A percentile compares a stretch with the other conserved stretches of the same genome.
Evolutionary conservation across 176 grass and related monocot species (phyloP).

Genomic region (Musa troglodytarum): DNA sequence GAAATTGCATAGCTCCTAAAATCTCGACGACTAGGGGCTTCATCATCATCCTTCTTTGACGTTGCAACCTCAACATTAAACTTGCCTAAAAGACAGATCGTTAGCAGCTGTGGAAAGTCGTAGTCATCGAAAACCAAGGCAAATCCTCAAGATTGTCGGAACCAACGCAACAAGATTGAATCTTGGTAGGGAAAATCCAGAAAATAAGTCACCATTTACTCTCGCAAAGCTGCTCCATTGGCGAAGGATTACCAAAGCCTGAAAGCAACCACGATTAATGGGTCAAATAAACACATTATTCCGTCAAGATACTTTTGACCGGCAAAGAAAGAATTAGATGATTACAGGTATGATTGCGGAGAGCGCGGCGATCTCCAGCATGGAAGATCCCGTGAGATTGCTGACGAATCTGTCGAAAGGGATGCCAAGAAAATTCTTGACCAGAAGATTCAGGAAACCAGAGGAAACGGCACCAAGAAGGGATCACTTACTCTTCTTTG

Average conservation of each 20-base stretch:
- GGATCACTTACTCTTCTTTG: slow-evolving; percentile 17
- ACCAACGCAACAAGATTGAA: not conserved
- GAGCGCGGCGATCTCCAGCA: slow-evolving; percentile 41
- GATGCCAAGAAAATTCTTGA: not conserved
- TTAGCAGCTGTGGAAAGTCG: slow-evolving; percentile 11
- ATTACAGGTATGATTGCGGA: slow-evolving; percentile 64
- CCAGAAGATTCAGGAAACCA: not conserved
- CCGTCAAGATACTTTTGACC: not conserved
- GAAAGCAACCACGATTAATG: slow-evolving; percentile 11
- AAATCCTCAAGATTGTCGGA: not conserved
- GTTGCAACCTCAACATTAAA: slow-evolving; percentile 27
- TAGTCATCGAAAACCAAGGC: not conserved
- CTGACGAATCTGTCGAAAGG: slow-evolving; percentile 14
- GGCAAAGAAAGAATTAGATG: not conserved
- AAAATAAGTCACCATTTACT: slow-evolving; percentile 19
- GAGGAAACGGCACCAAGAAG: not conserved
- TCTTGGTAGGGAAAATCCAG: not conserved
- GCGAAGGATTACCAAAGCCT: slow-evolving; percentile 73
- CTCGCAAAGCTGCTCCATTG: slow-evolving; percentile 51
- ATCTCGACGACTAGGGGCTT: slow-evolving; percentile 27
- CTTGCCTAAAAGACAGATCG: slow-evolving; percentile 21
- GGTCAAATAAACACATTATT: slow-evolving; percentile 6
- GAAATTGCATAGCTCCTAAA: slow-evolving; percentile 38
- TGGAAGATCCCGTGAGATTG: slow-evolving; percentile 20
- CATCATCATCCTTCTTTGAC: slow-evolving; percentile 50